phyloP scores from a whole-genome alignment of 2,329 filamentous ascomycete genomes.

The Aspergillus vadensis region DNA sequence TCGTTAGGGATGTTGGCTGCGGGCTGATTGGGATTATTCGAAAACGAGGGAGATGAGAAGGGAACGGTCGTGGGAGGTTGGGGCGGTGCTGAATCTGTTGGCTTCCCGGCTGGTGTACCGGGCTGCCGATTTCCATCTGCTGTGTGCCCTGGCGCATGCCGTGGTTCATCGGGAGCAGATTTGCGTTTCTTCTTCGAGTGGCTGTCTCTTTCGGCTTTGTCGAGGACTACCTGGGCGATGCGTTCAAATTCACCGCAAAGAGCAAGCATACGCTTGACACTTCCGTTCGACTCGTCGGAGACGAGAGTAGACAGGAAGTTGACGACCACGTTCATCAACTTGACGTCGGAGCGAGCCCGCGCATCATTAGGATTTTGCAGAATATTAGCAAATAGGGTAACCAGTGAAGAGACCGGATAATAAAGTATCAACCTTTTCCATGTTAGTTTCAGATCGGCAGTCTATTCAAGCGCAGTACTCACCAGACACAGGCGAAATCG shows the following conservation, averaged over 20 bases:
- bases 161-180: conserved; percentile 57
- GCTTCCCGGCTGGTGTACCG: conserved; percentile 29
- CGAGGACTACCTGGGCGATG: conserved; percentile 86
- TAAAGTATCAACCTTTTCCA: conserved; percentile 77
- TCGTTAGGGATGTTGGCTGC: conserved; percentile 19
- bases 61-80: conserved; percentile 16
- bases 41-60: conserved; percentile 32
- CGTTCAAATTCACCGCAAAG: conserved; percentile 96
- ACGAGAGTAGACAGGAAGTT: conserved; percentile 87
- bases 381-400: conserved; percentile 95
- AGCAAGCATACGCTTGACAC: conserved; percentile 88
- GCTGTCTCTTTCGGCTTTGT: conserved; percentile 85
- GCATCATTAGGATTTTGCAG: conserved; percentile 91
- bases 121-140: conserved; percentile 14
- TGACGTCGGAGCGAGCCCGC: conserved; percentile 82
- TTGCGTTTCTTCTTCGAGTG: conserved; percentile 82
- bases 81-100: conserved; percentile 22
- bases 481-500: conserved; percentile 95
- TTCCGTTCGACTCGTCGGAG: conserved; percentile 85
- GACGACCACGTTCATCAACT: conserved; percentile 89
- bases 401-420: conserved; percentile 91
- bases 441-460: conserved; percentile 12
- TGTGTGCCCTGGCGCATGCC: conserved; percentile 21
- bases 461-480: conserved; percentile 40
- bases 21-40: conserved; percentile 22